Evolutionary conservation across 352 stramenopile genomes (phyloP).

Genomic region (Phytopythium delawarense): DNA sequence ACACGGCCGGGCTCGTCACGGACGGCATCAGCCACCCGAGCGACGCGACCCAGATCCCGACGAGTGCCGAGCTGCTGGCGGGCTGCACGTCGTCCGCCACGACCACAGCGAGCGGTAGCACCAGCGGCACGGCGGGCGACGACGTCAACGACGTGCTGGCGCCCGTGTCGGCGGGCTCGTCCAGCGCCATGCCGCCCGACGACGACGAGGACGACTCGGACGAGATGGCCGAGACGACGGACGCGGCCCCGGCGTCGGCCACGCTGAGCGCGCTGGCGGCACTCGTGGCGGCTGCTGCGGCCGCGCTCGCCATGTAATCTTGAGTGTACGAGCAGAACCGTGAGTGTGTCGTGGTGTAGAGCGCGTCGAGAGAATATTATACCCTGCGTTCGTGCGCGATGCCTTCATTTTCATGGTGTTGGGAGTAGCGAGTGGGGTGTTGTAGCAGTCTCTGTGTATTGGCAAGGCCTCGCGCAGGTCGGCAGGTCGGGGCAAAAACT

Average conservation of each 20-base stretch:
- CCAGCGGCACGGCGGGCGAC: slow-evolving; percentile 22
- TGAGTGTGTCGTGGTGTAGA: background rate
- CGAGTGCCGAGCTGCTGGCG: slow-evolving; percentile 38
- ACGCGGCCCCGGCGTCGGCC: slow-evolving; percentile 6
- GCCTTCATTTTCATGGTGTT: background rate
- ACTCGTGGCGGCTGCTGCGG: slow-evolving; percentile 7
- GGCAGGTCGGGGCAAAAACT: background rate
- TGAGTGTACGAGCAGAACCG: background rate
- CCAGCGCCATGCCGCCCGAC: slow-evolving; percentile 27
- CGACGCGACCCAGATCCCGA: slow-evolving; percentile 50
- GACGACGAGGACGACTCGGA: slow-evolving; percentile 56
- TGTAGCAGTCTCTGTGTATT: background rate
- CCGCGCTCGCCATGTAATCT: slow-evolving; percentile 17
- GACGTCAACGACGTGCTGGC: slow-evolving; percentile 28
- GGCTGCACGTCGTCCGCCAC: slow-evolving; percentile 29
- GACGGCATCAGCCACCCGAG: slow-evolving; percentile 58
- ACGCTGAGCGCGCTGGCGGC: slow-evolving; percentile 10
- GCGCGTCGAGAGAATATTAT: slow-evolving; percentile 2
- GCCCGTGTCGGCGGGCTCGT: slow-evolving; percentile 18
- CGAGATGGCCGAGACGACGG: slow-evolving; percentile 40
- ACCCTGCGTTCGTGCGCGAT: background rate
- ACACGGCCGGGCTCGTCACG: slow-evolving; percentile 40
- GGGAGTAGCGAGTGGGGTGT: background rate
- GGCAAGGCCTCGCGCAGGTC: too few species aligned
- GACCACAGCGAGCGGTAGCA: slow-evolving; percentile 16